Percentiles rank a stretch among this genome's conserved stretches.
phyloP scores from a whole-genome alignment of 1,139 yeast species.

The Diutina scorzettiae region DNA sequence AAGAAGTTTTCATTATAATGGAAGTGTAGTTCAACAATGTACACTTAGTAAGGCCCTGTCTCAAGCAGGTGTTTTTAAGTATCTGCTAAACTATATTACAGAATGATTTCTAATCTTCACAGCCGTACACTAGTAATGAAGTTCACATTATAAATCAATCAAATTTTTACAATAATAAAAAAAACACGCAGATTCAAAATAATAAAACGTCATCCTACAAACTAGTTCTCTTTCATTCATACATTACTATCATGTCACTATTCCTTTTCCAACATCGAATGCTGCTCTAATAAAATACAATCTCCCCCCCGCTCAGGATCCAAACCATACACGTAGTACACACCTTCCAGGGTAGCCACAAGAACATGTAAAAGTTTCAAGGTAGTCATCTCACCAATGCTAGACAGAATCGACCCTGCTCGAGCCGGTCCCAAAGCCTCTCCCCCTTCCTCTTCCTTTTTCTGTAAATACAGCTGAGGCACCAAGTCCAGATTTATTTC shows the following conservation, averaged over 20 bases:
- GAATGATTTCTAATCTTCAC: too few relatives aligned
- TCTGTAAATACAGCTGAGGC: conserved; percentile 21
- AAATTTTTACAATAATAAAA: too few relatives aligned
- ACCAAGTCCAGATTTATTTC: conserved; percentile 28
- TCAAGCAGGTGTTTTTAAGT: too few relatives aligned
- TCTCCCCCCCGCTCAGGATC: conserved; percentile 92
- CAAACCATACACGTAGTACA: conserved; percentile 71
- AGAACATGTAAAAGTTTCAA: conserved; percentile 50
- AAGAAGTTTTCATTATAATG: too few relatives aligned
- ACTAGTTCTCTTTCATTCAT: too few relatives aligned
- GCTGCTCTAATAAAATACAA: conserved; percentile 68
- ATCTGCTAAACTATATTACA: too few relatives aligned
- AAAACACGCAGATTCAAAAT: too few relatives aligned
- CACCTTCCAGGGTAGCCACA: conserved; percentile 83
- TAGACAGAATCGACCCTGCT: conserved; percentile 6
- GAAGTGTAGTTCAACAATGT: too few relatives aligned
- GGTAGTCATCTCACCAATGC: conserved; percentile 22
- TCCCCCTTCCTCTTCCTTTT: conserved; percentile 11
- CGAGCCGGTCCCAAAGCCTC: conserved; percentile 7
- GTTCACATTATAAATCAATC: too few relatives aligned
- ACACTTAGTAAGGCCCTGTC: too few relatives aligned
- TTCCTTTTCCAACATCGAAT: conserved; percentile 29
- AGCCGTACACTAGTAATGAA: too few relatives aligned
- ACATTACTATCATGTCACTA: background rate
- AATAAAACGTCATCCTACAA: too few relatives aligned